Conservation (phyloP, 2,329 filamentous ascomycete species). For the Talaromyces amestolkiae region DNA sequence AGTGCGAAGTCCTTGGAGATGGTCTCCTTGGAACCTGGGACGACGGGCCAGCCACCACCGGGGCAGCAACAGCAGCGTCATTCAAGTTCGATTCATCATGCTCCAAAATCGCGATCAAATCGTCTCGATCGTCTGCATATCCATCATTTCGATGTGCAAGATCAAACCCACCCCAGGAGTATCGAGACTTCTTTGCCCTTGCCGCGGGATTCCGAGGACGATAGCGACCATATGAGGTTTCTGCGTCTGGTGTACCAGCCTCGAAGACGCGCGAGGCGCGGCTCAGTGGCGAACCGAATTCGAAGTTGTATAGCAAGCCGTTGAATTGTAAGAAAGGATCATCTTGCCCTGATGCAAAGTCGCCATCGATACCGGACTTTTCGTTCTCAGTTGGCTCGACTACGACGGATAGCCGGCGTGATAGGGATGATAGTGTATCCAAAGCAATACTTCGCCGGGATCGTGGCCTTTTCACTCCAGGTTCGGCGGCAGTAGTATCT, state of each 20-base stretch:
- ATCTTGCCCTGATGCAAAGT: neutral
- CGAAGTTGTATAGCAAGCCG: constrained; percentile 5
- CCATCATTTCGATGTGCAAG: constrained; percentile 5
- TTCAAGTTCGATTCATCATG: constrained; percentile 9
- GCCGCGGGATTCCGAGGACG: constrained; percentile 4
- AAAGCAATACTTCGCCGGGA: neutral
- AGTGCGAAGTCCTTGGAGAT: neutral
- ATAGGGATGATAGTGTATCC: neutral
- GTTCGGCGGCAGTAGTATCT: neutral
- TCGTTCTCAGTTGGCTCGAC: neutral
- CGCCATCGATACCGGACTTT: neutral
- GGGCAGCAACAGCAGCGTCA: neutral
- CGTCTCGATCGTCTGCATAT: neutral
- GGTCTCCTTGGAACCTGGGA: neutral
- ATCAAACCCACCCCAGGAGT: constrained; percentile 10
- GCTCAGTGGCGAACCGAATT: neutral
- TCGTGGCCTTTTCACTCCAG: neutral
- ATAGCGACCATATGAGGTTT: neutral
- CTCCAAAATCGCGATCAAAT: constrained; percentile 13
- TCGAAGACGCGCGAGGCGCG: neutral
- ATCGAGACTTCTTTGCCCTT: neutral
- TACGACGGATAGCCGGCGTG: constrained; percentile 1
- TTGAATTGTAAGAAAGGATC: neutral
- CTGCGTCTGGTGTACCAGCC: neutral
- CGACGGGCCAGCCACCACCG: neutral